Conservation (phyloP, 2,329 filamentous ascomycete genomes). For the Xenosphaeropsis pyriputrescens region DNA sequence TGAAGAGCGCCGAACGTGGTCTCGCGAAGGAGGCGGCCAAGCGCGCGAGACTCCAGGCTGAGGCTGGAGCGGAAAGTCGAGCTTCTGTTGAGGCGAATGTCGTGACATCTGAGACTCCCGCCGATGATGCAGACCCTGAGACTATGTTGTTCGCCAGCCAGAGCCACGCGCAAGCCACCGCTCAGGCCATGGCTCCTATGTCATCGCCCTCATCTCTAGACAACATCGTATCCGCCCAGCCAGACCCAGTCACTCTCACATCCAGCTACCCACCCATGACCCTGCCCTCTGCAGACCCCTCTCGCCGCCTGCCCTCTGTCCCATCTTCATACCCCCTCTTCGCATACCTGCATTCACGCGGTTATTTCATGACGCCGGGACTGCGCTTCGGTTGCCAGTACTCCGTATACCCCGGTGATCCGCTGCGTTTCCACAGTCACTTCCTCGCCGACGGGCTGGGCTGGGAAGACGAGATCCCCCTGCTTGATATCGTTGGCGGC, state of each 20-base stretch:
- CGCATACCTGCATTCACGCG: constrained; percentile 60
- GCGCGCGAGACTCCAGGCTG: constrained; percentile 6
- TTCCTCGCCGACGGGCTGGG: constrained; percentile 72
- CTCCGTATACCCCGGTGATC: constrained; percentile 89
- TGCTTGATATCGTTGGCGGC: constrained; percentile 75
- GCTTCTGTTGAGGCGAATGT: constrained; percentile 2
- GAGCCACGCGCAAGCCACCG: constrained; percentile 15
- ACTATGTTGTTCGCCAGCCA: constrained; percentile 8
- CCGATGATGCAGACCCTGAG: constrained; percentile 5
- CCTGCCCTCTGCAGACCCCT: constrained; percentile 9
- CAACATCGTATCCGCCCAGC: background rate
- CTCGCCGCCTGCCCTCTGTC: constrained; percentile 19
- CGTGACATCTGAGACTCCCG: constrained; percentile 1
- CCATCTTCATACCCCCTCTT: constrained; percentile 60
- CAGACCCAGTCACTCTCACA: constrained; percentile 24
- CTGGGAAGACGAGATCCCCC: constrained; percentile 78
- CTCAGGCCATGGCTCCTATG: constrained; percentile 10
- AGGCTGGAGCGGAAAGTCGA: constrained; percentile 1
- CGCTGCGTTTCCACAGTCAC: constrained; percentile 87
- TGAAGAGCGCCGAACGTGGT: constrained; percentile 11
- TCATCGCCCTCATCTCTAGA: constrained; percentile 2
- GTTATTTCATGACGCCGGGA: constrained; percentile 83
- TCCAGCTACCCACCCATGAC: constrained; percentile 25
- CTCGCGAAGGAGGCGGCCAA: constrained; percentile 12
- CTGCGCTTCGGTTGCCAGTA: constrained; percentile 91